Evolutionary conservation across 208 protist genomes (phyloP).

Genomic region (Endotrypanum monterogeii): DNA sequence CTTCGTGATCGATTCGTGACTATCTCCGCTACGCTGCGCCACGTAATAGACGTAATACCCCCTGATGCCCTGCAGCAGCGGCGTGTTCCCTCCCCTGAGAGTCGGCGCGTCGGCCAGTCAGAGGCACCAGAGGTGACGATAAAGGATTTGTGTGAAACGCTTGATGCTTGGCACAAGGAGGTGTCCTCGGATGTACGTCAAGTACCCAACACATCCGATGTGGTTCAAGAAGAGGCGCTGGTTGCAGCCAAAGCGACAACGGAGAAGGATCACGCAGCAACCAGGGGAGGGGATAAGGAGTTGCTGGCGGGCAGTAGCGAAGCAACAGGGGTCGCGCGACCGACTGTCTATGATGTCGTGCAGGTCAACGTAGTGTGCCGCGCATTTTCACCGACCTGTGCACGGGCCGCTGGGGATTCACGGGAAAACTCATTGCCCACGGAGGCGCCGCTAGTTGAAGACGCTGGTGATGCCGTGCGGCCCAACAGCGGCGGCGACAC

Average conservation of each 20-base stretch:
- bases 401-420: background rate
- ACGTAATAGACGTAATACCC: constrained; percentile 38
- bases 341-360: background rate
- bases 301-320: background rate
- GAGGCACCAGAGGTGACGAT: constrained; percentile 6
- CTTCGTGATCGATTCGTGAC: constrained; percentile 46
- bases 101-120: background rate
- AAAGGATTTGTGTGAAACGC: constrained; percentile 18
- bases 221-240: background rate
- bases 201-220: background rate
- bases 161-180: constrained; percentile 19
- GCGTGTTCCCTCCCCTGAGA: constrained; percentile 16
- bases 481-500: background rate
- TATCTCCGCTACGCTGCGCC: constrained; percentile 44
- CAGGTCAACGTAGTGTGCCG: background rate
- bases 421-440: background rate
- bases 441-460: background rate
- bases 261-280: background rate
- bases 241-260: background rate
- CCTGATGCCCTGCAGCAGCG: constrained; percentile 3
- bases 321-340: background rate
- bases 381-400: background rate
- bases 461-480: background rate
- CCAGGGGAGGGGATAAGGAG: background rate
- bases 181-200: background rate